Conservation (phyloP, 192 early-diverging fungal species). For the Umbelopsis vinacea region DNA sequence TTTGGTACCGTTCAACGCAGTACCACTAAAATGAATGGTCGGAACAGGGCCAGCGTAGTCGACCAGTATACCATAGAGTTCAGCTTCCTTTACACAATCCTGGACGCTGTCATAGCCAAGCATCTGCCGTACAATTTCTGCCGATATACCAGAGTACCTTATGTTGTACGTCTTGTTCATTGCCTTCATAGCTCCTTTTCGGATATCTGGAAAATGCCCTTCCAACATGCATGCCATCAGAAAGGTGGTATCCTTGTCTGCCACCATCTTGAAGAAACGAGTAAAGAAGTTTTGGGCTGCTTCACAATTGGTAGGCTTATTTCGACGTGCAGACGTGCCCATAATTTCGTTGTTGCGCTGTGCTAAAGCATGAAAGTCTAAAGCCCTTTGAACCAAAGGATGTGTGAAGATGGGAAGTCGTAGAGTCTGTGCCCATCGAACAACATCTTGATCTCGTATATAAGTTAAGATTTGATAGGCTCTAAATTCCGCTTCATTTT, state of each 20-base stretch:
- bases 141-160: slow-evolving; percentile 27
- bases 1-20: not conserved
- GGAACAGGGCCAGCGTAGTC: not conserved
- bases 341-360: slow-evolving; percentile 55
- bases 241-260: slow-evolving; percentile 61
- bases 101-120: slow-evolving; percentile 43
- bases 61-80: slow-evolving; percentile 39
- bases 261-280: slow-evolving; percentile 76
- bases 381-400: slow-evolving; percentile 70
- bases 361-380: slow-evolving; percentile 65
- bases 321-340: slow-evolving; percentile 35
- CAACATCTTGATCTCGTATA: slow-evolving; percentile 72
- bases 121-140: slow-evolving; percentile 31
- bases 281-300: slow-evolving; percentile 66
- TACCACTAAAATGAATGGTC: not conserved
- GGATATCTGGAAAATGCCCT: slow-evolving; percentile 72
- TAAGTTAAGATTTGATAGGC: slow-evolving; percentile 87
- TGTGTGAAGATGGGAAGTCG: slow-evolving; percentile 58
- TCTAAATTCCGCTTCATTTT: slow-evolving; percentile 90
- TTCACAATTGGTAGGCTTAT: slow-evolving; percentile 54
- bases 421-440: slow-evolving; percentile 65
- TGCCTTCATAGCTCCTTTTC: slow-evolving; percentile 72
- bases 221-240: slow-evolving; percentile 82
- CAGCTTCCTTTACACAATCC: slow-evolving; percentile 43
- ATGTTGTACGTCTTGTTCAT: slow-evolving; percentile 69